phyloP scores from a whole-genome alignment of 176 grass and related monocot species.

The Pontederia paniculata region DNA sequence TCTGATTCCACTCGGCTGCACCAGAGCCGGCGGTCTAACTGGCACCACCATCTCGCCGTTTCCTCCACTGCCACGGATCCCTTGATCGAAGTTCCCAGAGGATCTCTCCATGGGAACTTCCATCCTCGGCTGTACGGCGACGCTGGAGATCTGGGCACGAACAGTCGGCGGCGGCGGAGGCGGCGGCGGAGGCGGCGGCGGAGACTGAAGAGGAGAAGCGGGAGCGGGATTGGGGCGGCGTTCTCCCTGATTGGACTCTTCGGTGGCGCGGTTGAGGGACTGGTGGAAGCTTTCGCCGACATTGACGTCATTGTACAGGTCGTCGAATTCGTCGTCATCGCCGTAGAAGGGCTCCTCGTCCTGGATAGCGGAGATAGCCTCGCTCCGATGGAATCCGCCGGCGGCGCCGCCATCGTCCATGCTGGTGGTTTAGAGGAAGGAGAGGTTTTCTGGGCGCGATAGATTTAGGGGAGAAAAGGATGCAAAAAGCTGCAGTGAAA shows the following conservation, averaged over 20 bases:
- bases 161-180: slow-evolving; percentile 19
- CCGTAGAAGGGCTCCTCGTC: slow-evolving; percentile 11
- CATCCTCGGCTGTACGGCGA: slow-evolving; percentile 22
- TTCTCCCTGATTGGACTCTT: slow-evolving; percentile 1
- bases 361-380: neutral
- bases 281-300: slow-evolving; percentile 10
- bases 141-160: slow-evolving; percentile 41
- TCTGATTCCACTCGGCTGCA: slow-evolving; percentile 5
- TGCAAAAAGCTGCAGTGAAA: too few species aligned
- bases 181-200: too few species aligned
- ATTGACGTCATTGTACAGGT: slow-evolving; percentile 21
- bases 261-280: neutral
- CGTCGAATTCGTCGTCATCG: slow-evolving; percentile 15
- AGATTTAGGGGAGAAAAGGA: neutral
- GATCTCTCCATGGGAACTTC: slow-evolving; percentile 30
- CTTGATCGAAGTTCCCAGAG: slow-evolving; percentile 4
- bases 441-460: neutral
- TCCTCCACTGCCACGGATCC: slow-evolving; percentile 8
- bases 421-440: neutral
- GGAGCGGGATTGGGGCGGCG: neutral
- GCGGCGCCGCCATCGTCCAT: too few species aligned
- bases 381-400: neutral
- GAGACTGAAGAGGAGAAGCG: slow-evolving; percentile 10
- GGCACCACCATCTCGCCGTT: neutral
- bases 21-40: neutral